Conservation (phyloP, 2,329 filamentous ascomycete species). For the Trichoderma harzianum region DNA sequence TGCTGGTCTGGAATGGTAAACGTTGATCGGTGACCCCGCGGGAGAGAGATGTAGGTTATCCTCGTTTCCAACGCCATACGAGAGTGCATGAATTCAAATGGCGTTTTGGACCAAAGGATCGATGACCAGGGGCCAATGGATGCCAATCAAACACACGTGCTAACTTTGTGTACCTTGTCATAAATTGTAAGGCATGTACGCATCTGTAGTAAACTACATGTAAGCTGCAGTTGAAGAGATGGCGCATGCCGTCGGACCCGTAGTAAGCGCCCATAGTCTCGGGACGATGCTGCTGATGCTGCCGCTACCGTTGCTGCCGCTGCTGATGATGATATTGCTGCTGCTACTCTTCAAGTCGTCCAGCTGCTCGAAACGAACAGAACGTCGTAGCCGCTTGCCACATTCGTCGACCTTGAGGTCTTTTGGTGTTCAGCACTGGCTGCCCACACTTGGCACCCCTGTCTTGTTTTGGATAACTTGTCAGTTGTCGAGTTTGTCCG, state of each 20-base stretch:
- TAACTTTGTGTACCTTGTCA: neutral
- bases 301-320: neutral
- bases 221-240: neutral
- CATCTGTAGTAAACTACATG: neutral
- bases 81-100: neutral
- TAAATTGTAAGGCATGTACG: neutral
- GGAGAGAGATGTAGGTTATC: neutral
- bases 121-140: neutral
- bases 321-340: neutral
- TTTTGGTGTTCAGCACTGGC: neutral
- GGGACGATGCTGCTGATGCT: neutral
- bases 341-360: neutral
- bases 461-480: neutral
- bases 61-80: neutral
- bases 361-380: neutral
- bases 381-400: neutral
- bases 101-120: neutral
- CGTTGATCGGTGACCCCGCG: neutral
- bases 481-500: neutral
- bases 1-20: conserved; percentile 1
- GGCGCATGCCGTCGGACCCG: conserved; percentile 9
- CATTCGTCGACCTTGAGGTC: neutral
- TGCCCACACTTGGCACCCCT: neutral
- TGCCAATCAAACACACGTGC: conserved; percentile 3
- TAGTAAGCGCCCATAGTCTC: neutral